phyloP scores from a whole-genome alignment of 768 basidiomycete species.

The Suillus subluteus region DNA sequence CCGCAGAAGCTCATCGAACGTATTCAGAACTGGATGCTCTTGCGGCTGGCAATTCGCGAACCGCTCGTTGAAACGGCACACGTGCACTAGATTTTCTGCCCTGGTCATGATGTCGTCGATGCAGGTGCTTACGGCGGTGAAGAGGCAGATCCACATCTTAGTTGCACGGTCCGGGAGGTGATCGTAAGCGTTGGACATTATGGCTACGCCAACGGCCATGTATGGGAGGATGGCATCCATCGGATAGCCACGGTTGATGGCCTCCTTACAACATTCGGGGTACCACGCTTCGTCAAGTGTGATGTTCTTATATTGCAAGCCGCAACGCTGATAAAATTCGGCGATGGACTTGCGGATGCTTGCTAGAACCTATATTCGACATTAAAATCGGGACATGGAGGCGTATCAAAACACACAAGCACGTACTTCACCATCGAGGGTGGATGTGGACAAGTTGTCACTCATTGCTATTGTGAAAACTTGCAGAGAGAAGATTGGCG shows the following conservation, averaged over 20 bases:
- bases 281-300: background rate
- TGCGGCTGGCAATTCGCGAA: conserved; percentile 35
- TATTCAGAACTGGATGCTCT: conserved; percentile 34
- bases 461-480: background rate
- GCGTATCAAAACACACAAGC: background rate
- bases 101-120: conserved; percentile 44
- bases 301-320: background rate
- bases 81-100: conserved; percentile 20
- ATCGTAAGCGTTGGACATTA: conserved; percentile 20
- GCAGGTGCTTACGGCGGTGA: conserved; percentile 40
- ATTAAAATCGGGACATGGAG: background rate
- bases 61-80: conserved; percentile 39
- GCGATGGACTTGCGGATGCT: background rate
- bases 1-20: conserved; percentile 37
- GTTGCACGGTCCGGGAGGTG: conserved; percentile 30
- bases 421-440: background rate
- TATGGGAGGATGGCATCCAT: background rate
- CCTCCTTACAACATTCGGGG: background rate
- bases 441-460: background rate
- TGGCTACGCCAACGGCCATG: conserved; percentile 2
- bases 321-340: background rate
- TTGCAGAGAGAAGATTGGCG: background rate
- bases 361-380: background rate
- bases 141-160: conserved; percentile 39
- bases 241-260: conserved; percentile 2